Evolutionary conservation across 73 alveolate genomes (phyloP), one percentile per base, ranked within the genome.

Genomic region (Uronychia setigera): DNA sequence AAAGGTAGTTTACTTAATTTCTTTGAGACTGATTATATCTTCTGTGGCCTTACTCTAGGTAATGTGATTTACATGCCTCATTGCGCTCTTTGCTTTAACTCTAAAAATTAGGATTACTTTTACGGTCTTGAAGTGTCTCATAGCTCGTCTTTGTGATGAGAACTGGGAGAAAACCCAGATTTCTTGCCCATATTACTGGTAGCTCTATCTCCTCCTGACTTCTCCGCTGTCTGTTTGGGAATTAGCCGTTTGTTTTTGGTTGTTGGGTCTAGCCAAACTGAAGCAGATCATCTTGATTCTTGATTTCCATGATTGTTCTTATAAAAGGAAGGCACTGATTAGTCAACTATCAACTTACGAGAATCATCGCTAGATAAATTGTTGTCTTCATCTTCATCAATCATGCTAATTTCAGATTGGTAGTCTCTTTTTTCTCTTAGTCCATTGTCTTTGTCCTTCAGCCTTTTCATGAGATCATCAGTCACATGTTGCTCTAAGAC

Each of bases 401-500:
- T 11, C 5, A 46, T 46, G 67, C 67, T 46, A 11, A 19, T 46
- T 46, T 19, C 5, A 19, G 19, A 19, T 19, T 19, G 5, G 67
- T 11, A 19, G 67, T 46, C 19, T 19, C 67, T 46, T 46, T 88
- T 29, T 31, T 29, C 27, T 58, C 79, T 88, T 0, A 88, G 81
- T 34, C 80, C 84, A 29, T 88, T 91, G 35, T 88, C 94, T 76
- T 81, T 59, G 19, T 1, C n/a, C 76, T 88, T 82, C 1, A 88
- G 91, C 59, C 60, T 76, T 32, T 88, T 77, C 59, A 82, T 78
- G 14, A 78, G 25, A 9, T 74, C 67, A 28, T 83, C 91, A 0
- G 93, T 82, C 28, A 82, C 94, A 32, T 76, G 19, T 9, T 34
- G 29, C 67, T 33, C 58, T 28, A 1, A 33, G 29, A 29, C 19